phyloP scores from a whole-genome alignment of 345 rosid species.

The Brassica carinata region DNA sequence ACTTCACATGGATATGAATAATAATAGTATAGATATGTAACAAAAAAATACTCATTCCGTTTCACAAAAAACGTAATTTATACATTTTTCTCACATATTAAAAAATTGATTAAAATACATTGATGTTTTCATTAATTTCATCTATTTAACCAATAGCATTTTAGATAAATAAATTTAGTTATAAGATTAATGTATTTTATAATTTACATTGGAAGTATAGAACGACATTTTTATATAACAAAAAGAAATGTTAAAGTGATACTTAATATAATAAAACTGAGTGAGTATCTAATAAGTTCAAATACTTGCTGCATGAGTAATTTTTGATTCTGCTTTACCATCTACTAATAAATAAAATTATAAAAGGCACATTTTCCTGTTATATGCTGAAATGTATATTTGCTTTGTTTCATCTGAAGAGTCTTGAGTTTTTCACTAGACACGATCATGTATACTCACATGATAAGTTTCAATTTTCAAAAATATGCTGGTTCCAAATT shows the following conservation, averaged over 20 bases:
- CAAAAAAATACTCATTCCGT: not conserved
- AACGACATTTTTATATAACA: too few species aligned
- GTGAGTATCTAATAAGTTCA: not conserved
- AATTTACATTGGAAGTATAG: too few species aligned
- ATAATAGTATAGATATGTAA: not conserved
- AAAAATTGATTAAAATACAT: too few species aligned
- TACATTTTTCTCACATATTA: too few species aligned
- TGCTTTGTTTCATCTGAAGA: not conserved
- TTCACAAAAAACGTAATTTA: too few species aligned
- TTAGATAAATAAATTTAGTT: too few species aligned
- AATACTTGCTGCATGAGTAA: not conserved
- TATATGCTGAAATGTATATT: not conserved
- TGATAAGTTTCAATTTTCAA: not conserved
- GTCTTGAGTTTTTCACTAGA: not conserved
- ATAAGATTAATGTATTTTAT: too few species aligned
- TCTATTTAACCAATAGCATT: too few species aligned
- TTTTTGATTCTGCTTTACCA: slow-evolving; percentile 7
- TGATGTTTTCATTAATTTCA: too few species aligned
- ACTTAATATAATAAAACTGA: too few species aligned
- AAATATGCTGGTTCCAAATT: not conserved
- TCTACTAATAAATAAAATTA: not conserved
- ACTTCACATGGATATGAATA: slow-evolving; percentile 20
- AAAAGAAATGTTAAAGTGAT: too few species aligned
- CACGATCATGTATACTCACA: not conserved
- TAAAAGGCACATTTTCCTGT: not conserved